Base-by-base conservation (phyloP, 495 filamentous ascomycete species). In the Aspergillus avenaceus region DNA sequence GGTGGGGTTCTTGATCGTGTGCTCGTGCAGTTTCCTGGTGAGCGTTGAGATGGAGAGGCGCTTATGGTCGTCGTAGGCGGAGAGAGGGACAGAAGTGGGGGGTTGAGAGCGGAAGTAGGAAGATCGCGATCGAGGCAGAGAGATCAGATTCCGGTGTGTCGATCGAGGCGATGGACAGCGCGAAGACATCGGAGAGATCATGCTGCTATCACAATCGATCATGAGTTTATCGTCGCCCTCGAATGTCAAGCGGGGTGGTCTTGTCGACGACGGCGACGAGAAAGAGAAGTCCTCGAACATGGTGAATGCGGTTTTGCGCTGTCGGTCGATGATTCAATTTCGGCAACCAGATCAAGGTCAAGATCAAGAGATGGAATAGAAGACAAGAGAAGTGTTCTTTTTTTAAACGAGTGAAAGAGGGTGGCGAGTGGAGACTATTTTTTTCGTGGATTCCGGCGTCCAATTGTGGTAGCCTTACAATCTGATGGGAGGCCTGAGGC, bases 81-180 rank as follows among this genome's bases (percentile, higher is more conserved):
- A 59, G 43, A 69, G 64, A 11, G 72, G 70, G 32, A 73, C 72
- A 14, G 73, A 74, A n/a, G 73, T 74, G 24, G 72, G 69, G 22
- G 67, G 65, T 42, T 63, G 66, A 23, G 63, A 65, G 23, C 65
- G 66, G 51, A 65, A 69, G 53, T 68, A 65, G 23, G 59, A 61
- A 22, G 65, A 66, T 46, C 67, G 63, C 7, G 66, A 62, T 27
- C 64, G 72, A 7, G 67, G 62, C 7, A 66, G 45, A 11, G 58
- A 58, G 36, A 62, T 64, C 19, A 59, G 58, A 38, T 70, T 64
- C 13, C 69, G 71, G 19, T 63, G 66, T 11, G 54, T 25, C 16
- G 69, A 66, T 32, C 63, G 64, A n/a, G 73, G 73, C 25, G 73
- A 76, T 1, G 73, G 68, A 53, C 71, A 76, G 27, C 70, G 73